These are phyloP conservation scores for Pistacia vera DNA, from an alignment of 345 rosid species.

Conservation along the genomic window DNA sequence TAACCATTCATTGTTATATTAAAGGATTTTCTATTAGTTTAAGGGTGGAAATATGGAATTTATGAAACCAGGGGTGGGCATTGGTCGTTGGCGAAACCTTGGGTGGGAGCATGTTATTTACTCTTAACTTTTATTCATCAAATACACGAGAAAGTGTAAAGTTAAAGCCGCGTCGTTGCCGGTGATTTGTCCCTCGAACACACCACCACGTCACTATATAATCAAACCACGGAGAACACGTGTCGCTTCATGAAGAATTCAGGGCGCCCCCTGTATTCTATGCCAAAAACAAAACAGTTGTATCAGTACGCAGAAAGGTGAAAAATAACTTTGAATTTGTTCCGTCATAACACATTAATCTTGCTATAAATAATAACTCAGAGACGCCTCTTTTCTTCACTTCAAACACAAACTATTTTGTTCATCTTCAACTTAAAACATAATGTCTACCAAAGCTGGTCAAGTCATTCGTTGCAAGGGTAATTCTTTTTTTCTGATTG, in stretches of 20 bases:
- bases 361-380: background rate
- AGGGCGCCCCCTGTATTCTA: background rate
- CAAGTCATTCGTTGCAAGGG: conserved; percentile 12
- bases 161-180: background rate
- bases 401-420: background rate
- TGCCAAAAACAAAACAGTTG: too few relatives aligned
- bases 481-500: background rate
- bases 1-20: too few relatives aligned
- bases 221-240: background rate
- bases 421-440: background rate
- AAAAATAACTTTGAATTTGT: background rate
- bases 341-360: background rate
- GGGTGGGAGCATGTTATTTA: too few relatives aligned
- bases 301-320: background rate
- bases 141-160: too few relatives aligned
- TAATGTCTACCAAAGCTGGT: conserved; percentile 2
- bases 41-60: too few relatives aligned
- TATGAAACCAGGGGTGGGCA: too few relatives aligned
- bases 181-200: accelerated
- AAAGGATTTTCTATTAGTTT: too few relatives aligned
- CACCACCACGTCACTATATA: background rate
- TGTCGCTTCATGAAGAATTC: background rate
- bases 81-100: too few relatives aligned
- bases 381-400: background rate
- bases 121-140: too few relatives aligned